Conservation (phyloP, 2,329 filamentous ascomycete species). For the Ilyonectria robusta region DNA sequence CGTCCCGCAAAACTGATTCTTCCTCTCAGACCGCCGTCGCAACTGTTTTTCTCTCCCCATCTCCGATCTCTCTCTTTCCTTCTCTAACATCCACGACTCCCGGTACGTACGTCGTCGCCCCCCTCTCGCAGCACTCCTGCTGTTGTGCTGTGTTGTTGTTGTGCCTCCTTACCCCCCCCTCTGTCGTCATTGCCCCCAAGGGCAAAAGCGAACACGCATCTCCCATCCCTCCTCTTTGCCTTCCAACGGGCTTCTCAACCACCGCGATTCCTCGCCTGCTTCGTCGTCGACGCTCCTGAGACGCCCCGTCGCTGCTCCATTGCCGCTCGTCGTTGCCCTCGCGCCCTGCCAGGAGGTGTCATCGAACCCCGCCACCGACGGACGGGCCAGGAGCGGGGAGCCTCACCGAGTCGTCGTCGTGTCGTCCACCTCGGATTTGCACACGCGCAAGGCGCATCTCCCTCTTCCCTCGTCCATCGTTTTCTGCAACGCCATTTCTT, state of each 20-base stretch:
- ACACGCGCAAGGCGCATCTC: conserved; percentile 46
- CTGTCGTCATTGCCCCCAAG: conserved; percentile 58
- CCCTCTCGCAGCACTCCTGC: conserved; percentile 16
- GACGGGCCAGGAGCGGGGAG: conserved; percentile 49
- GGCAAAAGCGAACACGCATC: conserved; percentile 44
- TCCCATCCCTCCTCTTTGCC: conserved; percentile 33
- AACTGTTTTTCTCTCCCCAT: conserved; percentile 38
- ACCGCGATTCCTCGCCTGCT: conserved; percentile 26
- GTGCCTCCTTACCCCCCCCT: conserved; percentile 51
- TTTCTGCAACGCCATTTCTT: conserved; percentile 32
- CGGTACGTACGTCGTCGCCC: conserved; percentile 41
- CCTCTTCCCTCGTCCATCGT: conserved; percentile 35
- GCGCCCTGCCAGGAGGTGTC: conserved; percentile 36
- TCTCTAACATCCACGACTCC: conserved; percentile 31
- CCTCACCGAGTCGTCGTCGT: conserved; percentile 48
- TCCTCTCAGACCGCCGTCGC: conserved; percentile 44
- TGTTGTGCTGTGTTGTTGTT: conserved; percentile 42
- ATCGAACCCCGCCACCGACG: conserved; percentile 47
- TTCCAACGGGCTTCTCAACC: conserved; percentile 32
- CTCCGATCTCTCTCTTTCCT: conserved; percentile 34
- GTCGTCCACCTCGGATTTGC: conserved; percentile 26
- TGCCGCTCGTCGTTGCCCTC: conserved; percentile 28
- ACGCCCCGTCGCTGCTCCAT: conserved; percentile 22
- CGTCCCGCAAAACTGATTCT: conserved; percentile 47
- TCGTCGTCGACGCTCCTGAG: conserved; percentile 32